phyloP scores from a whole-genome alignment of 345 rosid genomes.

The Gossypium ekmanianum region DNA sequence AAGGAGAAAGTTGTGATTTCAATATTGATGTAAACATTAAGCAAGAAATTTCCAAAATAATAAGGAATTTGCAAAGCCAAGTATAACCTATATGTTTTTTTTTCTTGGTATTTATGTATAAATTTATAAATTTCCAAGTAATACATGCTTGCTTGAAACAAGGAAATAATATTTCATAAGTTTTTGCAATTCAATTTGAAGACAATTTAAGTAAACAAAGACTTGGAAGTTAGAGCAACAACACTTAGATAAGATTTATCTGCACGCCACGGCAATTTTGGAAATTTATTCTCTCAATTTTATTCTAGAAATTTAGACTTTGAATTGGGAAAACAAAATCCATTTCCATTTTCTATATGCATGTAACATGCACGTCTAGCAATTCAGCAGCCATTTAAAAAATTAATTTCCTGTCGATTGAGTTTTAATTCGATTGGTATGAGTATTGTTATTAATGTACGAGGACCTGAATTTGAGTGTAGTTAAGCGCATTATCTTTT shows the following conservation, averaged over 20 bases:
- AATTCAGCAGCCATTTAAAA: not conserved
- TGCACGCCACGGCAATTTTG: not conserved
- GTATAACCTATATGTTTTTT: no score
- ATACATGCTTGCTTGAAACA: not conserved
- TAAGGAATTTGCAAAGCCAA: not conserved
- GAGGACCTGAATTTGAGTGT: no score
- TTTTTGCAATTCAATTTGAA: not conserved
- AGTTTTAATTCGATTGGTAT: no score
- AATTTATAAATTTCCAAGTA: no score
- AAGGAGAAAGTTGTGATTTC: not conserved
- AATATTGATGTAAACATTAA: not conserved
- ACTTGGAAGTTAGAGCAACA: slow-evolving; percentile 3
- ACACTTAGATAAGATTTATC: not conserved
- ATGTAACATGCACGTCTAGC: not conserved
- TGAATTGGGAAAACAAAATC: not conserved
- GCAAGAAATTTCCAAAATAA: not conserved
- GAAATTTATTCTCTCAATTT: not conserved
- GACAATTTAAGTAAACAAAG: not conserved
- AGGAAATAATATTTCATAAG: not conserved
- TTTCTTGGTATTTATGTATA: not conserved
- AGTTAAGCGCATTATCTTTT: no score
- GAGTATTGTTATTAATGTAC: no score
- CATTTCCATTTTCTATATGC: not conserved
- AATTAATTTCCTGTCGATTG: fast-evolving
- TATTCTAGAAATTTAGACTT: slow-evolving; percentile 8